Evolutionary conservation across 1,284 basidiomycete species (phyloP), one percentile per base, ranked within the genome.

Genomic region (Ceratorhiza oryzae-sativae): DNA sequence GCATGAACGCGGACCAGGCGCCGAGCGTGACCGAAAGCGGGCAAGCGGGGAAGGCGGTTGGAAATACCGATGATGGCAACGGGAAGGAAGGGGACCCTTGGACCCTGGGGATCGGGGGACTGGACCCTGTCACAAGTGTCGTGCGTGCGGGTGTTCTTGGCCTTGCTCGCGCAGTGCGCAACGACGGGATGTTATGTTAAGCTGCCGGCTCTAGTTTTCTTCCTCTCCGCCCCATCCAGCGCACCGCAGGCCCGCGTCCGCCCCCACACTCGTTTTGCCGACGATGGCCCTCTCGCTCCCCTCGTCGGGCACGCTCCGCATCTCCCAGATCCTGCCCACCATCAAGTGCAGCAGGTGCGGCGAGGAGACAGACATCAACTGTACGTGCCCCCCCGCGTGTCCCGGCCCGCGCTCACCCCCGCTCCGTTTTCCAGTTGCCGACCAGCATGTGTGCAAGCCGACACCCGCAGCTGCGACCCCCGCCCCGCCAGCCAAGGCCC

Each of bases 271-370:
- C 77, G 77, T 77, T n/a, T 72, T 76, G 3, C 71, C 77, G 39
- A 73, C 76, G 13, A 68, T 68, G 65, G 41, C 70, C 72, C 67
- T 71, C 73, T 45, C 71, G 45, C 20, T 75, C 80, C 65, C 65
- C n/a, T 36, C 65, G 9, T 42, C 65, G 34, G 65, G 65, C 48
- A 51, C 65, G 20, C 30, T 68, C 71, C 83, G 90, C 32, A 86
- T 90, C 51, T 93, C 91, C n/a, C 89, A 93, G 80, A 79, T 90
- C 62, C 83, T 95, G 18, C 92, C 93, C 2, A 85, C 87, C 1
- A 90, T 94, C 73, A 95, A 90, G 79, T 95, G 93, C 80, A 92
- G 92, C 2, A 89, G 82, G 46, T 95, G 93, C 79, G 81, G 83
- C 75, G 65, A 68, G 46, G 65, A 68, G 23, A 68, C 53, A 1